Conservation (phyloP, 495 filamentous ascomycete species). For the Ascodesmis nigricans region DNA sequence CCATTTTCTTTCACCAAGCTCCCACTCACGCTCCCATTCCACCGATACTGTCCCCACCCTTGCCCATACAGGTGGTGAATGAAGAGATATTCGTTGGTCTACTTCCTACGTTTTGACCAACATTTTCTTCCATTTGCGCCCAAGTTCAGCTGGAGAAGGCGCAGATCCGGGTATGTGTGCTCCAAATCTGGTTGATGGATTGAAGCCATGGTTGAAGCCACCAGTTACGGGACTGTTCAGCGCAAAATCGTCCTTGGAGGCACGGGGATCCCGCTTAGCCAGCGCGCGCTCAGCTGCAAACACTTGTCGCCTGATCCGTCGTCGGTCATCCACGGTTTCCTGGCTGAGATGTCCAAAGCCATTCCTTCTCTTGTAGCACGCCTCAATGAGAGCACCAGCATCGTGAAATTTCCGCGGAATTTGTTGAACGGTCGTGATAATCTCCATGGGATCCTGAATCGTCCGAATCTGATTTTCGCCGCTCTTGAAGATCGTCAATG, state of each 20-base stretch:
- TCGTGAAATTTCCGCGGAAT: constrained; percentile 65
- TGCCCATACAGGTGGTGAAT: no score
- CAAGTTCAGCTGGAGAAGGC: constrained; percentile 12
- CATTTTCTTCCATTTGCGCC: constrained; percentile 19
- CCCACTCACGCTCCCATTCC: no score
- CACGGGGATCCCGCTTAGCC: constrained; percentile 14
- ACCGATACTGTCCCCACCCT: no score
- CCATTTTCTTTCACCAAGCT: no score
- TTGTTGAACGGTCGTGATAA: constrained; percentile 86
- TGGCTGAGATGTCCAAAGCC: constrained; percentile 64
- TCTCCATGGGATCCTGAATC: constrained; percentile 78
- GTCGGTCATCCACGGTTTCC: constrained; percentile 37
- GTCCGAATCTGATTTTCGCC: constrained; percentile 62
- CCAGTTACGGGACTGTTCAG: no score
- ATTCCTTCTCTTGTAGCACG: constrained; percentile 55
- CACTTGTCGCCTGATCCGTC: constrained; percentile 34
- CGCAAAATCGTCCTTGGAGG: constrained; percentile 16
- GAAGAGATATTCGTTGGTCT: no score
- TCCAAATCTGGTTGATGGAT: not conserved
- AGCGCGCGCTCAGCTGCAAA: constrained; percentile 25
- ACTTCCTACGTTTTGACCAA: constrained; percentile 16
- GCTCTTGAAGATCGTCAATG: constrained; percentile 78
- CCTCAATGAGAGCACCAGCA: constrained; percentile 55
- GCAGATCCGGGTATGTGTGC: constrained; percentile 8
- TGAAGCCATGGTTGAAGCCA: constrained; percentile 8